Conservation (phyloP, 495 filamentous ascomycete species). For the Pyrenula aspistea region DNA sequence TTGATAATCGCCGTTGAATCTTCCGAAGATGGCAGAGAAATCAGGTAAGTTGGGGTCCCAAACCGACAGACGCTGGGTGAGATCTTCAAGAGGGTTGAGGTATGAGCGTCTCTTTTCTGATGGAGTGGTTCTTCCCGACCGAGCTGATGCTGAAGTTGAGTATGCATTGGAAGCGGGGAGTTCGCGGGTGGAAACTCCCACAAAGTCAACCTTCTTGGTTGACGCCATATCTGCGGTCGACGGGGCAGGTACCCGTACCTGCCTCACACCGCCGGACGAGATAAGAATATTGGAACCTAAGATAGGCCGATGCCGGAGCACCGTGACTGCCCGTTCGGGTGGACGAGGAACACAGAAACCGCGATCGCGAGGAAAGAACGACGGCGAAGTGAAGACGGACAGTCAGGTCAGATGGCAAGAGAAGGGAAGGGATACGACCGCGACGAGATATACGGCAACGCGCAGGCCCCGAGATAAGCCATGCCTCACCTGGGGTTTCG, state of each 20-base stretch:
- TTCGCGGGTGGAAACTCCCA: not conserved
- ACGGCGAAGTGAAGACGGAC: not conserved
- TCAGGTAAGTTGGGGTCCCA: conserved; percentile 62
- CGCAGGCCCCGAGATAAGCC: not conserved
- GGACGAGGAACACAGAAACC: not conserved
- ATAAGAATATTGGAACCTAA: too few relatives aligned
- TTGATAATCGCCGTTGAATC: conserved; percentile 37
- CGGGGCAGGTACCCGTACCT: too few relatives aligned
- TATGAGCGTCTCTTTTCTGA: not conserved
- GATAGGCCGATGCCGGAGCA: too few relatives aligned
- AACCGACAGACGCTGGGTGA: not conserved
- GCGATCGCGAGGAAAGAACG: not conserved
- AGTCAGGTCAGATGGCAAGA: not conserved
- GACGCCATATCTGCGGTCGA: not conserved
- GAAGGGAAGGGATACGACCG: not conserved
- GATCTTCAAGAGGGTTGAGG: not conserved
- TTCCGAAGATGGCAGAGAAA: conserved; percentile 45
- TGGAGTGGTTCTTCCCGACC: not conserved
- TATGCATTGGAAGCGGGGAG: not conserved
- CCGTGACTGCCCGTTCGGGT: too few relatives aligned
- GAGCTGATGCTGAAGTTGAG: not conserved
- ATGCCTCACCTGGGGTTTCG: not conserved
- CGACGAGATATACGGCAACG: not conserved
- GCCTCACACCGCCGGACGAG: too few relatives aligned
- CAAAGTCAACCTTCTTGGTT: not conserved